Percentiles rank a stretch among this genome's conserved stretches.
Conservation (phyloP, 345 rosid genomes). For the Schrenkiella parvula region DNA sequence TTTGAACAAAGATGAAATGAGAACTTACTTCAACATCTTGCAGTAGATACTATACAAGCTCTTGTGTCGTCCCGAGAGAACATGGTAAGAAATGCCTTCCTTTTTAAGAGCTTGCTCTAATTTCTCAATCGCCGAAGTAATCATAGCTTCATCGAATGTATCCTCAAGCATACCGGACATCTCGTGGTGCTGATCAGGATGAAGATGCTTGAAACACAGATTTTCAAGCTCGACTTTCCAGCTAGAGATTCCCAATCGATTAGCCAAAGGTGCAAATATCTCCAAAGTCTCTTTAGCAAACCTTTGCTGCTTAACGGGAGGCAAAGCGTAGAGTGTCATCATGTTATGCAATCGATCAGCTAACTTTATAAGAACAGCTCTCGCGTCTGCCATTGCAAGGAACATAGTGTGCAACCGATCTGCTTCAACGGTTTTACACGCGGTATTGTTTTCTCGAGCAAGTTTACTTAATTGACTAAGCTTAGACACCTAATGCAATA, state of each 20-base stretch:
- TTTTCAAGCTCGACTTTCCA: conserved; percentile 94
- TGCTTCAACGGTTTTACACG: conserved; percentile 80
- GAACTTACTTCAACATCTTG: conserved; percentile 86
- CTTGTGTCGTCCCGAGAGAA: conserved; percentile 77
- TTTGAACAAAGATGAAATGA: background rate
- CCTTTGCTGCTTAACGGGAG: conserved; percentile 67
- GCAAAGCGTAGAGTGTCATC: conserved; percentile 81
- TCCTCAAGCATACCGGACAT: conserved; percentile 64
- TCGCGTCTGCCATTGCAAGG: conserved; percentile 93
- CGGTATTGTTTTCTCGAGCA: conserved; percentile 91
- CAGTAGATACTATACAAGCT: conserved; percentile 83
- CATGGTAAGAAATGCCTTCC: conserved; percentile 56
- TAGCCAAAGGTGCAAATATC: conserved; percentile 89
- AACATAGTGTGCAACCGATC: conserved; percentile 95
- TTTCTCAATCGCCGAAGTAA: conserved; percentile 61
- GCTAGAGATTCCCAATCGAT: conserved; percentile 76
- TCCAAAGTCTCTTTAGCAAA: conserved; percentile 96
- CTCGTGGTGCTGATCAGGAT: conserved; percentile 71
- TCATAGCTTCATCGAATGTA: conserved; percentile 64
- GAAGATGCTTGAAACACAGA: conserved; percentile 83
- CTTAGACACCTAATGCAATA: conserved; percentile 69
- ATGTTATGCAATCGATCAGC: conserved; percentile 98
- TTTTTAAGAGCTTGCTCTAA: conserved; percentile 61
- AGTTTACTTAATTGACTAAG: conserved; percentile 91
- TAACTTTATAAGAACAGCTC: conserved; percentile 90